Evolutionary conservation across 202 grass and related monocot species (phyloP), one percentile per base, ranked within the genome.

Genomic region (Musa balbisiana): DNA sequence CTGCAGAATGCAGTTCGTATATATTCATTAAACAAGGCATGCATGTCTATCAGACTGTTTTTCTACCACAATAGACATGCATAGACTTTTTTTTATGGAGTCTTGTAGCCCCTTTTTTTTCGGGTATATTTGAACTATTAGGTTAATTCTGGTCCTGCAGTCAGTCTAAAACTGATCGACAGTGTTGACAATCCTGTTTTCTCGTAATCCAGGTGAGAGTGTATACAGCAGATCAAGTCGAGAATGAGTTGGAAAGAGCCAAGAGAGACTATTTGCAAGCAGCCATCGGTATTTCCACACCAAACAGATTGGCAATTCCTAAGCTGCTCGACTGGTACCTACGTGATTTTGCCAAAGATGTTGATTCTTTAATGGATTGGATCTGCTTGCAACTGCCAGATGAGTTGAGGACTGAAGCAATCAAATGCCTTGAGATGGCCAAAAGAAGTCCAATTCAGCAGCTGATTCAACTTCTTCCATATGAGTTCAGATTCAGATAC

Each of bases 401-500:
- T 33, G 83, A 88, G 76, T 51, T 92, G 59, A 88, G 68, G 51
- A 78, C 76, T 53, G n/a, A 2, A 22, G 91, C 95, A 55, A 52
- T 95, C 71, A 75, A 83, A 3, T 67, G 68, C 79, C 63, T 95
- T 0, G 95, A 92, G 67, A 84, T 73, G 2, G 69, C 84, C 54
- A 77, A 81, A 50, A 80, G 83, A 10, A 78, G 33, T 3, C 71
- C 49, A 24, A 52, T 76, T 56, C 12, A 59, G 2, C 78, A 78
- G 1, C 73, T 87, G 14, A 79, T 94, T 15, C 84, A 82, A 78
- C 87, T 95, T 52, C 77, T 94, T 1, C 91, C 91, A 1, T 99
- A 95, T 20, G 91, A 99, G 71, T 99, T 99, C 89, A 84, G 83
- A 76, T 99, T 99, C 87, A 85, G 95, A 64, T 99, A 95, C 86